These are phyloP conservation scores for Eucalyptus erythrocorys DNA, from an alignment of 345 rosid genomes.

Conservation along the genomic window DNA sequence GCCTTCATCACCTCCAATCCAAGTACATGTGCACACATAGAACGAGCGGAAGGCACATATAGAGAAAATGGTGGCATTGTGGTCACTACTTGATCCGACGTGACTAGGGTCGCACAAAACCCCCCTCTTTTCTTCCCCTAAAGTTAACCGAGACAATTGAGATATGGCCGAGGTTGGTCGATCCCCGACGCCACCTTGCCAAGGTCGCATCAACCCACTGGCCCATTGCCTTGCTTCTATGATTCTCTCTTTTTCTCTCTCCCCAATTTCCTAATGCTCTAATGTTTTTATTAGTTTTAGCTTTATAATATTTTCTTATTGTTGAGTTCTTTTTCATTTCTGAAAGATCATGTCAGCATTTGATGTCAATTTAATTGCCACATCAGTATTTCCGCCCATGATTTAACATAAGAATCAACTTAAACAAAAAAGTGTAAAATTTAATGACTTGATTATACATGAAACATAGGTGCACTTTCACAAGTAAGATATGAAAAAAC, in stretches of 20 bases:
- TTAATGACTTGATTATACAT: neutral
- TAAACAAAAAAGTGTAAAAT: neutral
- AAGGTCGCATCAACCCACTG: neutral
- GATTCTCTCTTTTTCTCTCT: neutral
- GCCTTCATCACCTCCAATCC: neutral
- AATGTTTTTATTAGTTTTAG: neutral
- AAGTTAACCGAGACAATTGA: neutral
- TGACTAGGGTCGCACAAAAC: neutral
- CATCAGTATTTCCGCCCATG: neutral
- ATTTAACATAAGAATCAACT: neutral
- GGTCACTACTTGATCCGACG: neutral
- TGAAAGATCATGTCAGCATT: neutral
- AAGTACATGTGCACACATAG: neutral
- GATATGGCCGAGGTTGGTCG: neutral
- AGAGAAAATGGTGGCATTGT: neutral
- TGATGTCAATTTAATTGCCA: neutral
- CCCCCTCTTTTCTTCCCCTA: fast-evolving
- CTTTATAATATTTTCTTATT: neutral
- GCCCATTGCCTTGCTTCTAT: neutral
- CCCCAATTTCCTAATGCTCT: neutral
- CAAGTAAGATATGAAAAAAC: neutral
- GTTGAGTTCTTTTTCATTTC: neutral
- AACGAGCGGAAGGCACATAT: neutral
- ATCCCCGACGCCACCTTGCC: neutral
- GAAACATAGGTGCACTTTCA: neutral